Base-by-base conservation (phyloP, 2,329 filamentous ascomycete species). In the Phialemoniopsis sp. region DNA sequence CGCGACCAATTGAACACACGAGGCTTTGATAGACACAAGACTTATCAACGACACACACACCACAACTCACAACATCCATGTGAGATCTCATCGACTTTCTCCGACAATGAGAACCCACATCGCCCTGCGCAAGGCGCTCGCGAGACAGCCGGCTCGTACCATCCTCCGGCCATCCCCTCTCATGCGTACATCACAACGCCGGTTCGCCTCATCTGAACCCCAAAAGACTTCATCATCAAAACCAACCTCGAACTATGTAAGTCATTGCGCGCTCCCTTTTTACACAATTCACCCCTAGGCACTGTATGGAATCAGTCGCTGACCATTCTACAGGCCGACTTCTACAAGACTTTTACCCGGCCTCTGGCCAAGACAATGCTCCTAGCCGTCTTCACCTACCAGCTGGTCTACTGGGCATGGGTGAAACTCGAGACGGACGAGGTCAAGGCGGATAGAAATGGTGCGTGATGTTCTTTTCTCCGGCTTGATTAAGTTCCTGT, bases 381-480 rank as follows among this genome's bases (percentile, higher is more conserved):
- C 29, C 73, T 85, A 55, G 85, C 87, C 39, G 75, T 89, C 40
- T 81, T 88, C 55, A 85, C 82, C 3, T 93, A 91, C 59, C 87
- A 93, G 62, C 52, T 86, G n/a, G 62, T 75, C 13, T 91, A 90
- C 63, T 88, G 78, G 67, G 66, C 65, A 13, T 93, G 87, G 87
- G 58, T 78, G 29, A 87, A 83, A 61, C 69, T 91, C 37, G 87
- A 90, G 60, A 75, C 76, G 28, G 73, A 87, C 39, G 87, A 93
- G 64, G 68, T 77, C 41, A 80, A 75, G 54, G 64, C 66, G 15
- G 68, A 80, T 33, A 77, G 76, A 49, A 63, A 75, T 49, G 73
- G 81, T 83, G 53, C 42, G 67, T 34, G 3, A 19, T 14, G 12
- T n/a, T n/a, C n/a, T n/a, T n/a, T n/a, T n/a, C n/a, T n/a, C n/a